Base-by-base conservation (phyloP, 495 filamentous ascomycete species). In the Hypoxylon lenormandii region DNA sequence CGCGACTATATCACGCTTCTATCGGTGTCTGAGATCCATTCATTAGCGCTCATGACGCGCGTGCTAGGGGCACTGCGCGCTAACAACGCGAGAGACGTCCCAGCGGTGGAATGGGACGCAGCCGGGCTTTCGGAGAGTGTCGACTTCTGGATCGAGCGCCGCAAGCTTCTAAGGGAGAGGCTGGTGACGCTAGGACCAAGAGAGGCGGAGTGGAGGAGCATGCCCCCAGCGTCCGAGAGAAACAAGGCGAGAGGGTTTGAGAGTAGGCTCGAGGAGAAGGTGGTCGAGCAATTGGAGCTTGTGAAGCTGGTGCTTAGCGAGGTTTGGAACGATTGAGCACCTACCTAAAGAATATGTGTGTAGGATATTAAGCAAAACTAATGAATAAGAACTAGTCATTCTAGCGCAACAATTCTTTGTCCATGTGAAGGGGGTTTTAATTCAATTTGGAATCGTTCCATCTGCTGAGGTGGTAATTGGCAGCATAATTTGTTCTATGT, bases 21-120 rank as follows among this genome's bases (percentile, higher is more conserved):
- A 50, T 86, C 91, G 69, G 86, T 89, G 26, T 87, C 86, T 0
- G 93, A 97, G 79, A 84, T 88, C 4, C 90, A 94, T 71, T 89
- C 87, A 0, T 84, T 97, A 1, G 87, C 91, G 10, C 82, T 96
- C 30, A 84, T 97, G 57, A 85, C 84, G 0, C 81, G 83, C 30
- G 89, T 94, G 11, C 79, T 97, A 0, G 81, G 81, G 4, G 83
- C 80, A 3, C 83, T 89, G 72, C 82, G 91, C 5, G 78, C 84
- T 36, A 85, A 85, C 7, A 89, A 88, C 30, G 77, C 83, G 26
- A 84, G 89, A 26, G 82, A 86, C 7, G 87, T 97, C 11, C 84
- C 84, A 46, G 82, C 85, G 30, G 81, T 96, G 40, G 84, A 85
- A 66, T 96, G 91, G 90, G 91, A 96, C 69, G 81, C 82, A 40